Base-by-base conservation (phyloP, 2,329 filamentous ascomycete genomes). In the Chalaropsis thielavioides region DNA sequence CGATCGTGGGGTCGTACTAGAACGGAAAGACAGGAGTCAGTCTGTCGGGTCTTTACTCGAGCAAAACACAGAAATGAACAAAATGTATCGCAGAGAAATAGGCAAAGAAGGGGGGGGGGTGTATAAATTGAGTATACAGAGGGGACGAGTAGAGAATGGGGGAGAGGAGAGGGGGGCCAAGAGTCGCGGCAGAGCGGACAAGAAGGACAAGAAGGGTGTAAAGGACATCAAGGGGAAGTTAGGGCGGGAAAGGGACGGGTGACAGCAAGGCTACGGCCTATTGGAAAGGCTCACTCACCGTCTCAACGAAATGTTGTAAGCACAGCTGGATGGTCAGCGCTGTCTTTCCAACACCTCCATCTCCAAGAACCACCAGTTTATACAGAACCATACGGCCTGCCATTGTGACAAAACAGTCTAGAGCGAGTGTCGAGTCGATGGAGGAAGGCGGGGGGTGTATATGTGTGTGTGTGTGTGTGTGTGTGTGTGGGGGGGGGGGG, bases 231-330 rank as follows among this genome's bases (percentile, higher is more conserved):
- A 56, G 51, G 51, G 24, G 31, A 17, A 17, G 15, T 17, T 35
- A n/a, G 31, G 24, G 15, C 24, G 58, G 44, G n/a, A 43, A 24
- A 61, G 58, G n/a, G 15, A 56, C 11, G 27, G 17, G n/a, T 31
- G 17, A 15, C 27, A n/a, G 43, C 13, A 49, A 62, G 60, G 46
- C 46, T 51, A 15, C 19, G 46, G 46, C 19, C 46, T 15, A 6
- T 24, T 51, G 24, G 19, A 51, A 51, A 51, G 46, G 19, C 46
- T 51, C 17, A 19, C 46, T 77, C 77, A 86, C 83, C 68, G 91
- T 96, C 79, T 97, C 92, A 72, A 97, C 92, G 75, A 99, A 99
- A 77, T 99, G 94, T 77, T 97, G 95, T 73, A 97, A 79, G 76
- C 94, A 97, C 72, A 99, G 82, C 85, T 99, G 91, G 74, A 96